Conservation (phyloP, 306 rosid genomes). For the Gynostemma pentaphyllum region DNA sequence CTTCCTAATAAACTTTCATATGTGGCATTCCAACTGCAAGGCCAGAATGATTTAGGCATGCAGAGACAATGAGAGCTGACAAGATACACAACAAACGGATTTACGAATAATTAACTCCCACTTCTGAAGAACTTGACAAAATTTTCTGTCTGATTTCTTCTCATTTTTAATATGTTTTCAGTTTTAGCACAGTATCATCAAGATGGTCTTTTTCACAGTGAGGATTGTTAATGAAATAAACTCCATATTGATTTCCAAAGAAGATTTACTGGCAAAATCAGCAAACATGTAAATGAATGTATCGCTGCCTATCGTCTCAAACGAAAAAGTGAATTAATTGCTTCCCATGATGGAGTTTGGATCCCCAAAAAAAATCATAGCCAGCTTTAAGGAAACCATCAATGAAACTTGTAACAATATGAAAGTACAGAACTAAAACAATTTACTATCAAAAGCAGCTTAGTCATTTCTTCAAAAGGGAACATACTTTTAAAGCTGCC, state of each 20-base stretch:
- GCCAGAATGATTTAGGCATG: constrained; percentile 41
- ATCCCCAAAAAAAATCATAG: neutral
- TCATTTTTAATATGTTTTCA: neutral
- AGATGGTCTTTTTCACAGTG: neutral
- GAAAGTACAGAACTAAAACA: neutral
- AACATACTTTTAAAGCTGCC: neutral
- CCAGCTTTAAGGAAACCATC: neutral
- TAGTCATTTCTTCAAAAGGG: neutral
- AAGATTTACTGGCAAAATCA: no score
- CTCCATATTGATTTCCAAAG: neutral
- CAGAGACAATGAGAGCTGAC: constrained; percentile 55
- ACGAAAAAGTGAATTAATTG: no score
- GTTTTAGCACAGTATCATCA: neutral
- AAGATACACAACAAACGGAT: constrained; percentile 14
- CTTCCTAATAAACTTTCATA: constrained; percentile 74
- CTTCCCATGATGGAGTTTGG: no score
- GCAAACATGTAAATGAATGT: neutral
- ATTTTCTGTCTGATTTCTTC: constrained; percentile 3
- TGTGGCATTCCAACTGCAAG: constrained; percentile 87
- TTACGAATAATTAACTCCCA: constrained; percentile 23
- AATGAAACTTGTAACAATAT: neutral
- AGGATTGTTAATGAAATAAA: neutral
- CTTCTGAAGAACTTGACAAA: constrained; percentile 5
- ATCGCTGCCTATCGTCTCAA: no score
- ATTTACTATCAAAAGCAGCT: neutral